Evolutionary conservation across 495 filamentous ascomycete species (phyloP), one percentile per base, ranked within the genome.

Genomic region (Talaromyces thailandensis): DNA sequence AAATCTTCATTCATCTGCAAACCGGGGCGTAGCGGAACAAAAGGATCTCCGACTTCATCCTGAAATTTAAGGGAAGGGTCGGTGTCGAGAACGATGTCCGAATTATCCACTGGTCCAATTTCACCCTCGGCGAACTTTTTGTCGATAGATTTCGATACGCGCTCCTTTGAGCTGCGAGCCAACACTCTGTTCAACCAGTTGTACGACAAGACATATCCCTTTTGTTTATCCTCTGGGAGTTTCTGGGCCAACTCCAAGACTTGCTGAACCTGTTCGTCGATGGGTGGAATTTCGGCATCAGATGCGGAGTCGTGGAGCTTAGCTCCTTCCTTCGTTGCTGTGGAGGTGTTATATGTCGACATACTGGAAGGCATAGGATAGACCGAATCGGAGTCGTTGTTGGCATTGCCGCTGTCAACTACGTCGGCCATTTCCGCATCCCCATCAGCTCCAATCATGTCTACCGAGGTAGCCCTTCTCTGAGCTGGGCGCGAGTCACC

Each of bases 61-160:
- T 75, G 76, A 66, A 85, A 75, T 55, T 61, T 67, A 29, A 64
- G 72, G 24, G 66, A 65, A 7, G 71, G 76, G 61, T 76, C 79
- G 21, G 70, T 77, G 35, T 78, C 78, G 48, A 81, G 68, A 29
- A 81, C 69, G 29, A 81, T 69, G 65, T 91, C 89, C 5, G 89
- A 84, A 69, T 96, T 98, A 75, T 97, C 92, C 29, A 98, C 86
- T 0, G 90, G 90, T 2, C 92, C 92, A 35, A 94, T 81, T 11
- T 85, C 78, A 11, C 81, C 84, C 62, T 89, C 86, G 31, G 73
- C 63, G 4, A 81, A 77, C 55, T 85, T 82, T 66, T 92, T 90
- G 60, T 80, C 75, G 21, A 63, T 32, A 16, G 70, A 75, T 57
- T 77, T 72, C n/a, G 64, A 81, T 82, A 14, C 75, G 55, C 73